phyloP scores from a whole-genome alignment of 2,329 filamentous ascomycete species.

The Aspergillus udagawae region DNA sequence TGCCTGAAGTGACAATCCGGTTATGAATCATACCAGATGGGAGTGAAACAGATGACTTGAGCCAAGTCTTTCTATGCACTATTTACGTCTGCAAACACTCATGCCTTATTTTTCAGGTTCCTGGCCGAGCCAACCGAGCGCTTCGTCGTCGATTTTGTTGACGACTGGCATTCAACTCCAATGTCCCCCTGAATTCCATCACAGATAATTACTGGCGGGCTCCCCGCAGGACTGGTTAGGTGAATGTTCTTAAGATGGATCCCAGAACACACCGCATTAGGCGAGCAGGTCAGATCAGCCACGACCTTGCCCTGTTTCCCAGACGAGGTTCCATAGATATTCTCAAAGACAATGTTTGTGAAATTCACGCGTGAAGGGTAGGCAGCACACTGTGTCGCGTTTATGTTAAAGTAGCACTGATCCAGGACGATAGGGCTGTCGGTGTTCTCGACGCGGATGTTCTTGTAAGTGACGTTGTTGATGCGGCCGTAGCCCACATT shows the following conservation, averaged over 20 bases:
- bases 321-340: slow-evolving; percentile 55
- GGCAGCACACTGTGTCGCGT: slow-evolving; percentile 47
- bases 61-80: not conserved
- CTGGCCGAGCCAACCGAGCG: not conserved
- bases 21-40: too few species aligned
- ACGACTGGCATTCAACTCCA: slow-evolving; percentile 36
- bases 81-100: not conserved
- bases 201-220: slow-evolving; percentile 47
- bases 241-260: slow-evolving; percentile 55
- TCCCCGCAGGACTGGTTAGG: slow-evolving; percentile 49
- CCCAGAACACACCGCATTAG: slow-evolving; percentile 54
- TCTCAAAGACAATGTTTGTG: slow-evolving; percentile 56
- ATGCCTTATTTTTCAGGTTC: not conserved
- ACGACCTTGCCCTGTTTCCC: slow-evolving; percentile 54
- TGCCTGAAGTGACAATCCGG: not conserved
- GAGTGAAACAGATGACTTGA: too few species aligned
- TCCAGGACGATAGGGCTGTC: slow-evolving; percentile 57
- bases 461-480: slow-evolving; percentile 60
- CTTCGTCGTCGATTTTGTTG: slow-evolving; percentile 1
- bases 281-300: slow-evolving; percentile 53
- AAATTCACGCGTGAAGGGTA: slow-evolving; percentile 58
- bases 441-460: slow-evolving; percentile 57
- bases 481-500: slow-evolving; percentile 58
- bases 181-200: slow-evolving; percentile 44
- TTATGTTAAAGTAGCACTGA: slow-evolving; percentile 60